Evolutionary conservation across 768 basidiomycete species (phyloP), one percentile per base, ranked within the genome.

Genomic region (Termitomyces sp.): DNA sequence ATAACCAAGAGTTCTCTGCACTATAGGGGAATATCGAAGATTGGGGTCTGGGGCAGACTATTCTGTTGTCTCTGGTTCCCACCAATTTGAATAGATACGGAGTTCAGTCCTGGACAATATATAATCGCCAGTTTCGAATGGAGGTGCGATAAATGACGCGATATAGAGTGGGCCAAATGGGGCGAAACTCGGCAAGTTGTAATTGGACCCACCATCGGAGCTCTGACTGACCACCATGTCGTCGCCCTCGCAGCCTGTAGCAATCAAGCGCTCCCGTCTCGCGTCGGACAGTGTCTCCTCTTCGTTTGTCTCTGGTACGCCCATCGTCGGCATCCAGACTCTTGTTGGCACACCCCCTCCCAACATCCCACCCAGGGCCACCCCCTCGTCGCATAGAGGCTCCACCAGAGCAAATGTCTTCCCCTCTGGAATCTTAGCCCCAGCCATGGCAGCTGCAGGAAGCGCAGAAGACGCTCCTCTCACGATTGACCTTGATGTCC

Each of bases 241-340:
- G 58, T 77, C 80, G 43, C 82, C 85, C n/a, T 85, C 85, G 4
- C 74, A 78, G 68, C 86, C 86, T 48, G 72, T 87, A 9, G 78
- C 76, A 66, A 87, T 87, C 48, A 74, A 67, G 58, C 70, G 68
- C 37, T 73, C 73, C 31, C 69, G 69, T n/a, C 63, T 64, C 15
- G 40, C 61, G 12, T 67, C 66, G 34, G 56, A 54, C 17, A 68
- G 71, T 50, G 57, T 63, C 25, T 56, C 69, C n/a, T 68, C 67
- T 9, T 76, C 76, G 9, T 66, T 72, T 46, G 63, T 71, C 37
- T 78, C 80, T 14, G 56, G 34, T 9, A 59, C 57, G 4, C 77
- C 80, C 9, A 40, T 55, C 1, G 66, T 77, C 14, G 86, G 86
- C 48, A 72, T 89, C 60, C 81, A 84, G 38, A 76, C 79, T 14